phyloP scores from a whole-genome alignment of 768 basidiomycete species.

The Phallus indusiatus region DNA sequence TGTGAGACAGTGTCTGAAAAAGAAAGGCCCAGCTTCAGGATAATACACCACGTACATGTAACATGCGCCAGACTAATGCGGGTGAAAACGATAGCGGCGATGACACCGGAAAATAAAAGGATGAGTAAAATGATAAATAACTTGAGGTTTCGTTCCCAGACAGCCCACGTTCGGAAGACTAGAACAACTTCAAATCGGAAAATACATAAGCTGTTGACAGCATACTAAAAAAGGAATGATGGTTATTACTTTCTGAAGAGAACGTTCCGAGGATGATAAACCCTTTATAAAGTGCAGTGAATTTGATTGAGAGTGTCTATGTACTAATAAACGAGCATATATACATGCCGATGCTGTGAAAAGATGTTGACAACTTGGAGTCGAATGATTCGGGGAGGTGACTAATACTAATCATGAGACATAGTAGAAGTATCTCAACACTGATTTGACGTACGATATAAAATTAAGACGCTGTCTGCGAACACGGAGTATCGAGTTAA shows the following conservation, averaged over 20 bases:
- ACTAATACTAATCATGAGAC: no score
- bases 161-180: conserved; percentile 4
- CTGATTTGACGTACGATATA: neutral
- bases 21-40: neutral
- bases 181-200: neutral
- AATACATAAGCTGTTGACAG: neutral
- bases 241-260: neutral
- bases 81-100: neutral
- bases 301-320: no score
- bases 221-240: neutral
- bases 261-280: neutral
- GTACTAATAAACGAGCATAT: neutral
- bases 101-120: neutral
- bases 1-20: neutral
- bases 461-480: neutral
- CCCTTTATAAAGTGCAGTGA: neutral
- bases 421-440: neutral
- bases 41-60: neutral
- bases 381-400: neutral
- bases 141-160: neutral
- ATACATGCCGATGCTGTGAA: neutral
- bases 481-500: neutral
- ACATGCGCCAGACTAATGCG: neutral
- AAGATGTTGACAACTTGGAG: neutral
- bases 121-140: neutral